Evolutionary conservation across 73 alveolate genomes (phyloP), one percentile per base, ranked within the genome.

Genomic region (Paramecium tetraurelia): DNA sequence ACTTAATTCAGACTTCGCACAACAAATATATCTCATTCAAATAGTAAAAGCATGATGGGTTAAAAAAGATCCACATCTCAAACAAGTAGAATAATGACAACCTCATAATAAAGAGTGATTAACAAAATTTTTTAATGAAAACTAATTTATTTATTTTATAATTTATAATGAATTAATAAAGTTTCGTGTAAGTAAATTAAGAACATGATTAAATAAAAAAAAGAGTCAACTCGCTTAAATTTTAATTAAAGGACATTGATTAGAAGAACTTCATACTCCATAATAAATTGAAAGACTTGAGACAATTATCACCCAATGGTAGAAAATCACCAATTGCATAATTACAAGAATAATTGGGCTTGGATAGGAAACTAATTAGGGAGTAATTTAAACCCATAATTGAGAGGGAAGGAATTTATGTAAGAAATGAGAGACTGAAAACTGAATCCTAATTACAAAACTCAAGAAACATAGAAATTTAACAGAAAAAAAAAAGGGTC

Each of bases 181-280:
- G 69, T 53, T 53, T 53, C 18, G 87, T 75, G 57, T 33, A 75
- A 75, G 87, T 75, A 14, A 75, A 40, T 75, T 36, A 75, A 75
- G 63, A 75, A 75, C 48, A 36, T 33, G 87, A 75, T 40, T 36
- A 33, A 36, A 75, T 75, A 9, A 44, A 29, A 40, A 75, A 75
- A 14, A 75, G 59, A 75, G 87, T 75, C 16, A 75, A 75, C 20
- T 21, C 58, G 8, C 59, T 75, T 33, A 36, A 75, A 36, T 36
- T 75, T 40, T 75, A 75, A 75, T 10, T 75, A 33, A 75, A 75
- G 29, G 35, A 33, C 7, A 36, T 31, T 14, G 87, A 33, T 11
- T 33, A 21, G 12, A 75, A 75, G 22, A 75, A 75, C 31, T 36
- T n/a, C 18, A 14, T 31, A 4, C 31, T 75, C 14, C 9, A 36